A percentile compares a stretch with the other conserved stretches of the same genome.
Evolutionary conservation across 1,139 yeast genomes (phyloP).

Genomic region (Petasospora fabianii): DNA sequence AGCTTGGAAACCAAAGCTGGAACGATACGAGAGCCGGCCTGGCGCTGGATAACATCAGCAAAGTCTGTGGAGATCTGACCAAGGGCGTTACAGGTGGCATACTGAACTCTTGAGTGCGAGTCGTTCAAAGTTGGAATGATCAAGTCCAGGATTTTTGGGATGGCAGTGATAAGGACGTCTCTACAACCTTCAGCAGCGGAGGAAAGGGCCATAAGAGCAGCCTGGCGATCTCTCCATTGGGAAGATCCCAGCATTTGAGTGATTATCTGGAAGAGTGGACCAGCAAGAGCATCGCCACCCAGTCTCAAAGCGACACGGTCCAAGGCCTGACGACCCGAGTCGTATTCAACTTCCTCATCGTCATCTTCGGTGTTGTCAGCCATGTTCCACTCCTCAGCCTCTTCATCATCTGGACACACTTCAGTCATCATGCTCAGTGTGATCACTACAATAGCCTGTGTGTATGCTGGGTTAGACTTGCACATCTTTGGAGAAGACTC

Average conservation of each 20-base stretch:
- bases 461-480: constrained; percentile 69
- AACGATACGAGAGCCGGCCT: constrained; percentile 71
- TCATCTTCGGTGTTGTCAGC: constrained; percentile 77
- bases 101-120: constrained; percentile 89
- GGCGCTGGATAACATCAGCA: constrained; percentile 81
- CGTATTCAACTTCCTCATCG: constrained; percentile 83
- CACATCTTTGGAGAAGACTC: constrained; percentile 97
- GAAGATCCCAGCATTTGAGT: constrained; percentile 75
- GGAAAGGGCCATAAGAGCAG: constrained; percentile 93
- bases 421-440: constrained; percentile 88
- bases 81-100: constrained; percentile 93
- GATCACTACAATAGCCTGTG: constrained; percentile 66
- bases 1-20: constrained; percentile 87
- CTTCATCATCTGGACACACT: constrained; percentile 83
- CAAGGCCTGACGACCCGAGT: constrained; percentile 89
- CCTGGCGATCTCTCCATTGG: constrained; percentile 94
- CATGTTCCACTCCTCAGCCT: constrained; percentile 79
- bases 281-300: constrained; percentile 80
- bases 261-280: constrained; percentile 79
- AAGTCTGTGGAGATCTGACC: constrained; percentile 99
- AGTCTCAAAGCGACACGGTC: constrained; percentile 84
- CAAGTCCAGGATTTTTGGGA: constrained; percentile 77
- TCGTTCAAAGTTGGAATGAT: constrained; percentile 80
- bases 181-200: constrained; percentile 98
- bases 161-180: constrained; percentile 79